Conservation (phyloP, 2,329 filamentous ascomycete species). For the Penicillium sp. region DNA sequence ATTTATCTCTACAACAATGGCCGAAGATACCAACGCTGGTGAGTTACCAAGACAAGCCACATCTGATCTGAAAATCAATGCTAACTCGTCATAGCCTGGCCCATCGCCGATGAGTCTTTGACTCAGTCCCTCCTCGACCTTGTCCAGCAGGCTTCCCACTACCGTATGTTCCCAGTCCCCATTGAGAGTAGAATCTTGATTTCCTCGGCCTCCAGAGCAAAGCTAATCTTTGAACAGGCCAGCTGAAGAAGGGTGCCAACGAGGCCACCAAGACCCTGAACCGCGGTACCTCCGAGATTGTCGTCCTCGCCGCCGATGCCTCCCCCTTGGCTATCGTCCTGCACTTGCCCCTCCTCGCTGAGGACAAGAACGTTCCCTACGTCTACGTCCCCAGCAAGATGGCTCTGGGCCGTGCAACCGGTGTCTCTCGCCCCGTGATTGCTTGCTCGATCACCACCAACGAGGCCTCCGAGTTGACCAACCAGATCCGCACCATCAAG, state of each 20-base stretch:
- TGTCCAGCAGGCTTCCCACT: constrained; percentile 66
- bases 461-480: constrained; percentile 82
- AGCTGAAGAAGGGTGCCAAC: constrained; percentile 89
- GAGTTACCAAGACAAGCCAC: constrained; percentile 3
- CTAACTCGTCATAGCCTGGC: constrained; percentile 57
- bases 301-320: constrained; percentile 87
- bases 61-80: background rate
- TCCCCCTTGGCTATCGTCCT: constrained; percentile 83
- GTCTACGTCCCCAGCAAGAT: constrained; percentile 77
- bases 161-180: constrained; percentile 8
- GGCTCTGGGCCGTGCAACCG: constrained; percentile 83
- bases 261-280: constrained; percentile 85
- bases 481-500: constrained; percentile 84
- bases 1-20: constrained; percentile 27
- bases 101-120: constrained; percentile 70
- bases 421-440: constrained; percentile 86
- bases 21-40: constrained; percentile 34
- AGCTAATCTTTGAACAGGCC: constrained; percentile 32
- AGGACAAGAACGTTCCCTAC: constrained; percentile 72
- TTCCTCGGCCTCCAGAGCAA: background rate
- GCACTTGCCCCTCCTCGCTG: constrained; percentile 83
- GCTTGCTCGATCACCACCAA: constrained; percentile 87
- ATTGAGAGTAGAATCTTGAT: background rate
- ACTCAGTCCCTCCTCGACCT: constrained; percentile 81
- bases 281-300: constrained; percentile 84